Conservation (phyloP, 345 rosid genomes). For the Eucalyptus sp. region DNA sequence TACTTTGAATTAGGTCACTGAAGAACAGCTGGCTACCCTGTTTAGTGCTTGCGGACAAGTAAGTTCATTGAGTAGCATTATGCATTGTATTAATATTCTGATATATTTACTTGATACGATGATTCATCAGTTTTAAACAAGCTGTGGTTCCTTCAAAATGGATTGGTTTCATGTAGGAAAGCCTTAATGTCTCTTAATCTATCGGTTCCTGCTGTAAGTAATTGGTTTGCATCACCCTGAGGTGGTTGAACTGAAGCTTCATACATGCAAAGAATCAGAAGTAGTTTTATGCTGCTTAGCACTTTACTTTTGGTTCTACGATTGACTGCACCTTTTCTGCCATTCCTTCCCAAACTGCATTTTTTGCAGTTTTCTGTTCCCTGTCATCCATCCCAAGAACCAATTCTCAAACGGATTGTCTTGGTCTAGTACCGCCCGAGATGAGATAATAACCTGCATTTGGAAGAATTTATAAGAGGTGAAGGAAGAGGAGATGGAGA, state of each 20-base stretch:
- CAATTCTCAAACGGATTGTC: not conserved
- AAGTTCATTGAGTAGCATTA: conserved; percentile 9
- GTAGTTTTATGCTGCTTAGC: not conserved
- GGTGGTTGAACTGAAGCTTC: not conserved
- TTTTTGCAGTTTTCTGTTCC: not conserved
- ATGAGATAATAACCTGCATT: not conserved
- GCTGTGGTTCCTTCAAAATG: not conserved
- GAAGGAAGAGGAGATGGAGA: not conserved
- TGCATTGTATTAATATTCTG: not conserved
- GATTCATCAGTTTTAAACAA: not conserved
- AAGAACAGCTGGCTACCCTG: conserved; percentile 78
- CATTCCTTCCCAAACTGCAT: not conserved
- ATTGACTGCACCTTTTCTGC: not conserved
- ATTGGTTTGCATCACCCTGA: not conserved
- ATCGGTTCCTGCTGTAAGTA: not conserved
- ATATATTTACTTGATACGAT: not conserved
- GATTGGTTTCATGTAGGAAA: not conserved
- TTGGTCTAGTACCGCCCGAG: not conserved
- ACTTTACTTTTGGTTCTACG: not conserved
- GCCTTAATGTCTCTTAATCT: not conserved
- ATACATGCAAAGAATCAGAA: not conserved
- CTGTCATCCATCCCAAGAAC: not conserved
- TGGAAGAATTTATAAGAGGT: not conserved
- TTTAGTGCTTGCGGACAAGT: conserved; percentile 77
- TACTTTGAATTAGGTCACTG: conserved; percentile 47